phyloP scores from a whole-genome alignment of 495 filamentous ascomycete genomes.

The Penicillium cosmopolitanum region DNA sequence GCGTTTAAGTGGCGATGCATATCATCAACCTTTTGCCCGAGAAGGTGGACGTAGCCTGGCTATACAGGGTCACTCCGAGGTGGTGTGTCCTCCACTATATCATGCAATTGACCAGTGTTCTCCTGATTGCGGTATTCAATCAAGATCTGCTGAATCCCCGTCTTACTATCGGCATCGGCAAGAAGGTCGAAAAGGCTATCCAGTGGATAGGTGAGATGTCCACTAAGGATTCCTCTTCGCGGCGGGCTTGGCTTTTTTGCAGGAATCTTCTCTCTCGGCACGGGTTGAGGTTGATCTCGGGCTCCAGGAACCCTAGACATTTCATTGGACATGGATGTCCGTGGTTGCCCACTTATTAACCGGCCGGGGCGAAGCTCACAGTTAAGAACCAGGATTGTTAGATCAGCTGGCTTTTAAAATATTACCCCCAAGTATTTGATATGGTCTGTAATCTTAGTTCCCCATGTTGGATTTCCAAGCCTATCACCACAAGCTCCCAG shows the following conservation, averaged over 20 bases:
- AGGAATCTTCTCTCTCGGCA: conserved; percentile 26
- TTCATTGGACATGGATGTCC: too few species aligned
- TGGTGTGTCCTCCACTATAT: conserved; percentile 64
- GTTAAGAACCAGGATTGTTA: too few species aligned
- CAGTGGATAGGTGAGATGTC: conserved; percentile 48
- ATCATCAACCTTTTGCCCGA: conserved; percentile 34
- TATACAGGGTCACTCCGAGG: conserved; percentile 58
- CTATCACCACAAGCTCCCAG: too few species aligned
- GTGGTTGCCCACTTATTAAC: too few species aligned
- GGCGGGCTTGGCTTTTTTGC: conserved; percentile 44
- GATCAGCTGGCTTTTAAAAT: too few species aligned
- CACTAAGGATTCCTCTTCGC: conserved; percentile 45
- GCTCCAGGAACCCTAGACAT: too few species aligned
- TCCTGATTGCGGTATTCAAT: conserved; percentile 54
- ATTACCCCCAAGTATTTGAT: too few species aligned
- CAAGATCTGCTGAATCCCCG: conserved; percentile 10
- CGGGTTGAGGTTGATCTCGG: not conserved
- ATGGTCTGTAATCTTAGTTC: too few species aligned
- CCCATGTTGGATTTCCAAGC: too few species aligned
- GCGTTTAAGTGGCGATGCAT: conserved; percentile 54
- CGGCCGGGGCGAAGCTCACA: too few species aligned
- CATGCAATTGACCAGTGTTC: conserved; percentile 58
- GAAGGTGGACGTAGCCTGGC: conserved; percentile 25
- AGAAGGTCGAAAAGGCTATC: too few species aligned
- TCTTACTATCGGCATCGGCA: too few species aligned